phyloP scores from a whole-genome alignment of 352 stramenopile genomes.

The Phytopythium delawarense region DNA sequence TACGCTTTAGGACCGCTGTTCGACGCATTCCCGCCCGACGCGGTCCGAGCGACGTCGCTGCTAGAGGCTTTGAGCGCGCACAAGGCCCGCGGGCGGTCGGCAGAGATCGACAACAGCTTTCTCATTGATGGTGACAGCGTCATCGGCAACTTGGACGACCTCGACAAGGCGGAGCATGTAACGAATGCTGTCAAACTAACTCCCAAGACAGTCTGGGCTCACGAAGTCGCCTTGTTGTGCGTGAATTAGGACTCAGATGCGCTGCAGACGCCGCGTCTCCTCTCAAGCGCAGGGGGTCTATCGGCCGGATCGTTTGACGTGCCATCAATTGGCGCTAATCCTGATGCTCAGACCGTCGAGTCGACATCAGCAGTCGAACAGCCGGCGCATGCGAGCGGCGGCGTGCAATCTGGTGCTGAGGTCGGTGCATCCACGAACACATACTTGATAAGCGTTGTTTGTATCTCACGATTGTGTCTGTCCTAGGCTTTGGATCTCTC shows the following conservation, averaged over 20 bases:
- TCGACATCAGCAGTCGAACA: neutral
- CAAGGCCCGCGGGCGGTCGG: neutral
- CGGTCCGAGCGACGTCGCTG: constrained; percentile 27
- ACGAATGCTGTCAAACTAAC: neutral
- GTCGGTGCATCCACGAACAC: neutral
- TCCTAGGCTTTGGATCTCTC: neutral
- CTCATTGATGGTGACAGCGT: neutral
- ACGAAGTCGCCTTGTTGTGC: neutral
- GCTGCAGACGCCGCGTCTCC: neutral
- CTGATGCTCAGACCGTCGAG: neutral
- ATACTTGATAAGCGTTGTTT: neutral
- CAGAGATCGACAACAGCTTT: neutral
- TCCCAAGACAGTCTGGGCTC: neutral
- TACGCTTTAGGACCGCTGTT: constrained; percentile 16
- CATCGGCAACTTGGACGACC: neutral
- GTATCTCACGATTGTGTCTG: neutral
- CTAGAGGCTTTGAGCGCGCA: constrained; percentile 29
- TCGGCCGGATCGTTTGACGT: neutral
- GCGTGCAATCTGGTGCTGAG: neutral
- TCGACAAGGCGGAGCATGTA: neutral
- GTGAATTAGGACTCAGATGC: neutral
- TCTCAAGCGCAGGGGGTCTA: neutral
- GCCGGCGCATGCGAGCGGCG: no score
- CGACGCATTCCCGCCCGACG: constrained; percentile 22
- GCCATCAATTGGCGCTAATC: neutral